Base-by-base conservation (phyloP, 352 stramenopile genomes). In the Nothophytophthora sp. region DNA sequence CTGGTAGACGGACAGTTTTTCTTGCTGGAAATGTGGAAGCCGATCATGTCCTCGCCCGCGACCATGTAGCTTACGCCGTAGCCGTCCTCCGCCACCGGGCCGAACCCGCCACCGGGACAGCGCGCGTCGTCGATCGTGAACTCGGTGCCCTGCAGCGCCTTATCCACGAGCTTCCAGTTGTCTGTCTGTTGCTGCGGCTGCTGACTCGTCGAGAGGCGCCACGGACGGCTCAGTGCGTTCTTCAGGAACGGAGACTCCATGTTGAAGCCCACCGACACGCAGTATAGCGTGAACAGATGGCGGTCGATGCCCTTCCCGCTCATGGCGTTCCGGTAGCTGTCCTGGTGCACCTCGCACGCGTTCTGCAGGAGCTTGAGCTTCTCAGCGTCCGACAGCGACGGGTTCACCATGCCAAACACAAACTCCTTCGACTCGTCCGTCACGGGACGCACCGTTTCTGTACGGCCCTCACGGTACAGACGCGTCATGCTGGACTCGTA, bases 401-500 rank as follows among this genome's bases (percentile, higher is more conserved):
- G 68, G 60, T 78, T 63, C 28, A 74, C 83, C 86, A 97, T 96
- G 0, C 71, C 78, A 25, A 97, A 55, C 30, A 97, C 77, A 76
- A 98, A 99, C 4, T 62, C 86, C 57, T 90, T 93, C 18, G 82
- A 97, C 38, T 91, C 89, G 38, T 88, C 76, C 10, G 90, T 97
- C 33, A 97, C 90, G 5, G 93, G 79, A 29, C 88, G 86, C n/a
- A 96, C 90, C 10, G 88, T 96, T 55, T 97, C 92, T 0, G 97
- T 99, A 24, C 97, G 88, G 18, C 97, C 97, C 41, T 99, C 94
- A 18, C 95, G 81, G 76, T 98, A 99, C 40, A 96, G 63, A 18
- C 96, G 86, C 24, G 96, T 98, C 84, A 99, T 97, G 33, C 90
- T 98, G 15, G 96, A 96, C 73, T 99, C 97, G 67, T 99, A 99